phyloP scores from a whole-genome alignment of 2,329 filamentous ascomycete species.

The Didymellaceae sp. region DNA sequence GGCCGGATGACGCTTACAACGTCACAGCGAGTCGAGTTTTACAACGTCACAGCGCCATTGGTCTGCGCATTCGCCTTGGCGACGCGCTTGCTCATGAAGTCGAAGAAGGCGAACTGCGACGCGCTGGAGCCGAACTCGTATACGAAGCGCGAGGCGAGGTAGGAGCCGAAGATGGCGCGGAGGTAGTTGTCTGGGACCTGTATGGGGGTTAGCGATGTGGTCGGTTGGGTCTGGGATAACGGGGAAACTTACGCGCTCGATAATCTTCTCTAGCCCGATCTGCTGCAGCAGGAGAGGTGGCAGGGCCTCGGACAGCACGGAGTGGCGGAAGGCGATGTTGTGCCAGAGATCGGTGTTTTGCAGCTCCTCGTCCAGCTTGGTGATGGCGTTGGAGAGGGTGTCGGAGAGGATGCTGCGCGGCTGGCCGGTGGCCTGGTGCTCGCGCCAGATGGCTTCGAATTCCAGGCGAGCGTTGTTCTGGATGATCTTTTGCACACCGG shows the following conservation, averaged over 20 bases:
- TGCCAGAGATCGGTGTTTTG: constrained; percentile 93
- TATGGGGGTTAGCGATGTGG: constrained; percentile 25
- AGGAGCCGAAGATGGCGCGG: constrained; percentile 93
- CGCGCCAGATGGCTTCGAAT: constrained; percentile 98
- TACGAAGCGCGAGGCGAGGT: constrained; percentile 92
- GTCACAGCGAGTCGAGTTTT: too few relatives aligned
- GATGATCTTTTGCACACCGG: constrained; percentile 88
- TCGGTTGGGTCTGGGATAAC: too few relatives aligned
- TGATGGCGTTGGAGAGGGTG: constrained; percentile 88
- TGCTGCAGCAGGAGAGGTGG: constrained; percentile 83
- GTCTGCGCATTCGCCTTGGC: constrained; percentile 33
- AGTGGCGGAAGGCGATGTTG: constrained; percentile 76
- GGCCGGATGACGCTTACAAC: too few relatives aligned
- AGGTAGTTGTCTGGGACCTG: constrained; percentile 89
- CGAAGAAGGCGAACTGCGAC: constrained; percentile 97
- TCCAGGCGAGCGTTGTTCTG: constrained; percentile 89
- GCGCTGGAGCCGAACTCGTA: constrained; percentile 93
- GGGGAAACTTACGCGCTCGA: constrained; percentile 68
- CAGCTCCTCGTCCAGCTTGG: constrained; percentile 93
- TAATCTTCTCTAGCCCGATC: constrained; percentile 88
- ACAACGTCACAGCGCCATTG: constrained; percentile 1
- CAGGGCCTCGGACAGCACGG: constrained; percentile 83
- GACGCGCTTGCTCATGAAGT: constrained; percentile 70
- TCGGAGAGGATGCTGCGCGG: constrained; percentile 89
- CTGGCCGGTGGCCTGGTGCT: constrained; percentile 81